Conservation (phyloP, 148 eudicot species). For the Arbutus unedo region DNA sequence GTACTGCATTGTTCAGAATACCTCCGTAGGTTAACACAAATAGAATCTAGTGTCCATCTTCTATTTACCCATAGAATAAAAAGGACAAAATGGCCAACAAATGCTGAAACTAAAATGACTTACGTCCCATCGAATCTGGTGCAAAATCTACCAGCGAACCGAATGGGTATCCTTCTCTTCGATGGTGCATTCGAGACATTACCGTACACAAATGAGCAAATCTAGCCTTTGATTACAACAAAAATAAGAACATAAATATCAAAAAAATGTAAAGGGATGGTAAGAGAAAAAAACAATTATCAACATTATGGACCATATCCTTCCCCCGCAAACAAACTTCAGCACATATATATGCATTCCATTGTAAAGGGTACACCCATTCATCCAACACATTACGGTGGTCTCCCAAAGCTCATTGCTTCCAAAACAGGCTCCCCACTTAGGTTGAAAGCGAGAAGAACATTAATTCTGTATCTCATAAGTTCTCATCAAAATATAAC, state of each 20-base stretch:
- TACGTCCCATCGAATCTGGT: conserved; percentile 97
- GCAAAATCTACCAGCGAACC: conserved; percentile 98
- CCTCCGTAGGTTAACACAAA: too few species aligned
- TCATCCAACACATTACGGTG: not conserved
- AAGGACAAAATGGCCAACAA: not conserved
- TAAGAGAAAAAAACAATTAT: not conserved
- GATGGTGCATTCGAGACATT: conserved; percentile 98
- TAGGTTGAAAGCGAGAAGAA: not conserved
- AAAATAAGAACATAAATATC: conserved; percentile 2
- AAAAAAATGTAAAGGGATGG: not conserved
- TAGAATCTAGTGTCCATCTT: not conserved
- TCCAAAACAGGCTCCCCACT: not conserved
- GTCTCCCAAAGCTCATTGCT: not conserved
- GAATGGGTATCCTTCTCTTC: conserved; percentile 94
- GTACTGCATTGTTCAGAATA: not conserved
- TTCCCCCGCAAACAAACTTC: not conserved
- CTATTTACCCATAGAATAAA: not conserved
- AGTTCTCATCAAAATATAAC: not conserved
- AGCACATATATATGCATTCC: not conserved
- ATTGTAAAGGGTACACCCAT: not conserved
- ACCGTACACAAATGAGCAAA: conserved; percentile 95
- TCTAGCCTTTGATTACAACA: conserved; percentile 56
- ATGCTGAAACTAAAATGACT: conserved; percentile 28
- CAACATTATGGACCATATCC: conserved; percentile 3
- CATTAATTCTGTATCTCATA: not conserved